These are phyloP conservation scores for Epicoccum nigrum DNA, from an alignment of 2,329 filamentous ascomycete species.

Conservation along the genomic window DNA sequence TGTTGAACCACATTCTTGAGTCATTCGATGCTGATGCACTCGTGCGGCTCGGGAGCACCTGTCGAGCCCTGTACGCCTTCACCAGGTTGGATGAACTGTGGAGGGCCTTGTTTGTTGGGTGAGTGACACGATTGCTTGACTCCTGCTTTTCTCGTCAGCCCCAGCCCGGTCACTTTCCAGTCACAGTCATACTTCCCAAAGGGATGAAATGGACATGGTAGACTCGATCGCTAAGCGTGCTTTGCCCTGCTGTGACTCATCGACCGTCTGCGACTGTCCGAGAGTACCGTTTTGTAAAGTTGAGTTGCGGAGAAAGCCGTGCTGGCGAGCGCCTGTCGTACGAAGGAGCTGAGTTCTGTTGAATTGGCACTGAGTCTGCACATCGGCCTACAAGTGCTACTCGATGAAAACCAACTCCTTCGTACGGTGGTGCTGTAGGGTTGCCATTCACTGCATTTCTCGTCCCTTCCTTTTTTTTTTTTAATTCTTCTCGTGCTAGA, in stretches of 20 bases:
- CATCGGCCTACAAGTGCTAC: too few relatives aligned
- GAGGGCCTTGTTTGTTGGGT: constrained; percentile 85
- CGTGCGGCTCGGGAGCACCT: constrained; percentile 73
- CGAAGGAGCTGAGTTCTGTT: too few relatives aligned
- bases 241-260: background rate
- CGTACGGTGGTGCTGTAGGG: too few relatives aligned
- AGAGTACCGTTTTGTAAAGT: too few relatives aligned
- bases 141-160: constrained; percentile 7
- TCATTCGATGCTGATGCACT: constrained; percentile 69
- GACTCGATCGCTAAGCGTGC: background rate
- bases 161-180: background rate
- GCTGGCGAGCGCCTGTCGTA: too few relatives aligned
- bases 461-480: too few relatives aligned
- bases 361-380: too few relatives aligned
- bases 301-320: too few relatives aligned
- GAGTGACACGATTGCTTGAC: constrained; percentile 55
- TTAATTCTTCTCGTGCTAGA: background rate
- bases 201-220: background rate
- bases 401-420: too few relatives aligned
- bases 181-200: constrained; percentile 1
- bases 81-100: constrained; percentile 84
- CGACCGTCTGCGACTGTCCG: too few relatives aligned
- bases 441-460: background rate
- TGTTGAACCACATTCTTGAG: constrained; percentile 77
- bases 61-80: constrained; percentile 86